Evolutionary conservation across 1,139 yeast species (phyloP).

Genomic region (Casaregolazyma suthepensis): DNA sequence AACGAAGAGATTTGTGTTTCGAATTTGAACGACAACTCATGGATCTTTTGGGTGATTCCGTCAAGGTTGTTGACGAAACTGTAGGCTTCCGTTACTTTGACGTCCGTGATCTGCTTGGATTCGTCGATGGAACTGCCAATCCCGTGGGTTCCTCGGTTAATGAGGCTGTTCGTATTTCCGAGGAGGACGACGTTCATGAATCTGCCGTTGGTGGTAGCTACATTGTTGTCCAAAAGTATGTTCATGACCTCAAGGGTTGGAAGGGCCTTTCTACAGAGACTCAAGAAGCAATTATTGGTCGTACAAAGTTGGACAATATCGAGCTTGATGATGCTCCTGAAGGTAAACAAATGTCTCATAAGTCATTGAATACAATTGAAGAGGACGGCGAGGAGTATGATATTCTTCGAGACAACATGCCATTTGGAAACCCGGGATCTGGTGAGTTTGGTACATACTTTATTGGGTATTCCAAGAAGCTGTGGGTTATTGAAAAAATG

Average conservation of each 20-base stretch:
- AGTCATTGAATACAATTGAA: slow-evolving; percentile 13
- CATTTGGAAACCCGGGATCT: slow-evolving; percentile 17
- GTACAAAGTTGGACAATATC: slow-evolving; percentile 18
- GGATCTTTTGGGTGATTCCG: slow-evolving; percentile 12
- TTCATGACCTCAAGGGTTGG: slow-evolving; percentile 19
- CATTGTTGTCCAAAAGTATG: slow-evolving; percentile 20
- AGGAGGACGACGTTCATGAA: slow-evolving; percentile 11
- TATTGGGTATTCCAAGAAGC: slow-evolving; percentile 18
- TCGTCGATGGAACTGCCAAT: slow-evolving; percentile 22
- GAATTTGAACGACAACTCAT: slow-evolving; percentile 16
- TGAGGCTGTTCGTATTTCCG: slow-evolving; percentile 10
- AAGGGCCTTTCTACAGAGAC: slow-evolving; percentile 15
- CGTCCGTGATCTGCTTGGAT: slow-evolving; percentile 20
- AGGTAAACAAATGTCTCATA: slow-evolving; percentile 11
- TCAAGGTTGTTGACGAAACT: slow-evolving; percentile 18
- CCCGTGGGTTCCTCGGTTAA: slow-evolving; percentile 14
- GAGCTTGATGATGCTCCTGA: slow-evolving; percentile 15
- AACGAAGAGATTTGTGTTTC: slow-evolving; percentile 17
- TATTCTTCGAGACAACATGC: slow-evolving; percentile 22
- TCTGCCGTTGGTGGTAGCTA: slow-evolving; percentile 18
- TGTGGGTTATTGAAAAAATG: slow-evolving; percentile 17
- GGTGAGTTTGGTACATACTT: slow-evolving; percentile 21
- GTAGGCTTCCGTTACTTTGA: slow-evolving; percentile 21
- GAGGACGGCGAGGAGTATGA: slow-evolving; percentile 16
- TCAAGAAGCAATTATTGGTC: slow-evolving; percentile 20